Base-by-base conservation (phyloP, 2,329 filamentous ascomycete species). In the Penicillium sp. region DNA sequence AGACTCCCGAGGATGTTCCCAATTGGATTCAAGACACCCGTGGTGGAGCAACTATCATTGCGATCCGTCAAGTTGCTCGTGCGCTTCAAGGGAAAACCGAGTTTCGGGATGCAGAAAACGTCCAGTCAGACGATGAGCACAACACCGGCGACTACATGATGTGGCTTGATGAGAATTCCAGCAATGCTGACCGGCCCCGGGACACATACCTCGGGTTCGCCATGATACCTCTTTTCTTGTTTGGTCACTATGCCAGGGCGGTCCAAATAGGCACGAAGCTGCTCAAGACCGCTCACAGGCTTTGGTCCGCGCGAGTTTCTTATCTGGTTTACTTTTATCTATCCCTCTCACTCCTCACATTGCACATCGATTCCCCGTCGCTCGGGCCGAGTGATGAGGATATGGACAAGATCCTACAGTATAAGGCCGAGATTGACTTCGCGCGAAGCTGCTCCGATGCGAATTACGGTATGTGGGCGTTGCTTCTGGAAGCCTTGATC, bases 71-170 rank as follows among this genome's bases (percentile, higher is more conserved):
- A 66, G 77, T 77, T 45, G 67, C 73, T 9, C 73, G 79, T 47
- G 80, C 81, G 9, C 61, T 85, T 12, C 79, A 83, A 62, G 82
- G 82, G 26, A 84, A 83, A 58, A 84, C 82, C 0, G 66, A 69
- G 3, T 70, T 66, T 38, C 65, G 68, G n/a, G 64, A 67, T 35
- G 64, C 77, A 5, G 66, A 74, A 3, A 68, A 70, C 13, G 62
- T 83, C 5, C 68, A 84, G 54, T 75, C 73, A 34, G 81, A 84
- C 51, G 64, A 73, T 8, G 64, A 75, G n/a, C 80, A 83, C 60
- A 67, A 73, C 39, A 73, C 73, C 18, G 61, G 63, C 28, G 66
- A 70, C 1, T 84, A 81, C 56, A 65, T 80, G 52, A 60, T 59
- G 1, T 68, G 72, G 9, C 71, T 74, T 45, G 62, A 77, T 8